These are phyloP conservation scores for Penicillium palitans DNA, from an alignment of 2,329 filamentous ascomycete genomes.

Conservation along the genomic window DNA sequence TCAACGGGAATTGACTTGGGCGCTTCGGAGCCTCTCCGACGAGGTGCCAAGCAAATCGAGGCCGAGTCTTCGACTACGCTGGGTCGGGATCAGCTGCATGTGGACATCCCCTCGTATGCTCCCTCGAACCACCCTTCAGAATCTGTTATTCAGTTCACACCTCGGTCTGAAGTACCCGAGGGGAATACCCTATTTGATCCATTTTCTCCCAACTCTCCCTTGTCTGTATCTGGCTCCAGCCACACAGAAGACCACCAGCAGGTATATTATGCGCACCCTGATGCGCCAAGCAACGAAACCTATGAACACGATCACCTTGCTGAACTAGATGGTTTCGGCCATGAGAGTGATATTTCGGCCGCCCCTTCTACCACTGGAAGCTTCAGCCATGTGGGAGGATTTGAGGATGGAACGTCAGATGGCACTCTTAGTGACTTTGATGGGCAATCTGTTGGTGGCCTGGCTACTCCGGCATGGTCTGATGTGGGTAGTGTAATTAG, in stretches of 20 bases:
- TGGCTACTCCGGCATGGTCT: constrained; percentile 45
- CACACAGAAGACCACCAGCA: constrained; percentile 37
- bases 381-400: constrained; percentile 40
- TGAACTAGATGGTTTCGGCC: constrained; percentile 14
- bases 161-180: constrained; percentile 45
- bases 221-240: constrained; percentile 28
- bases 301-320: constrained; percentile 18
- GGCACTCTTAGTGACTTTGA: constrained; percentile 43
- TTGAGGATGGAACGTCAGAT: constrained; percentile 38
- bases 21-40: constrained; percentile 28
- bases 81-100: constrained; percentile 25
- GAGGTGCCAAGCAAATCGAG: constrained; percentile 22
- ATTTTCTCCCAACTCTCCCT: constrained; percentile 21
- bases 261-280: constrained; percentile 38
- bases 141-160: constrained; percentile 47
- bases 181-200: constrained; percentile 26
- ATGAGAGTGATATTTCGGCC: constrained; percentile 31
- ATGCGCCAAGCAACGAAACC: constrained; percentile 21
- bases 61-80: constrained; percentile 8
- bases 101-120: constrained; percentile 34
- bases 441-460: constrained; percentile 30
- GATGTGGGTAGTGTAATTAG: constrained; percentile 48
- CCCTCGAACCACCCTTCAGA: constrained; percentile 44
- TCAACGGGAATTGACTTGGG: constrained; percentile 42
- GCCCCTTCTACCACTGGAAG: constrained; percentile 41